phyloP scores from a whole-genome alignment of 148 eudicot species.

The Heliamphora exappendiculata region DNA sequence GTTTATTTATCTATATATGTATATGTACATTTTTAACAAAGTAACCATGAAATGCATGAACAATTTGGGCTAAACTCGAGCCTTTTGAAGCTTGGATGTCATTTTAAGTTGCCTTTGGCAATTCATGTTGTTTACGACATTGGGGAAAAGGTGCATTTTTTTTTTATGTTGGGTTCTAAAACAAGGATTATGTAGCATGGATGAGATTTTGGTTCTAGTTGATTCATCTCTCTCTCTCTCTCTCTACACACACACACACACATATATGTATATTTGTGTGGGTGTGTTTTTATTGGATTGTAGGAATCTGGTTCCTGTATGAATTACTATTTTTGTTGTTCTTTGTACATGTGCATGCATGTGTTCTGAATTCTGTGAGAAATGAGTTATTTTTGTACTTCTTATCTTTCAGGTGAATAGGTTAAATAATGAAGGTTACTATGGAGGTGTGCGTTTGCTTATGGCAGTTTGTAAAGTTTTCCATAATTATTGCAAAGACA shows the following conservation, averaged over 20 bases:
- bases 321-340: not conserved
- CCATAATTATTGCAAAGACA: conserved; percentile 57
- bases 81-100: not conserved
- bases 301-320: not conserved
- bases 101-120: not conserved
- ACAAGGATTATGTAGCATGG: not conserved
- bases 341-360: not conserved
- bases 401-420: conserved; percentile 51
- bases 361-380: not conserved
- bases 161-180: not conserved
- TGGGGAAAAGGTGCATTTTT: not conserved
- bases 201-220: not conserved
- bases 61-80: not conserved
- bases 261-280: too few species aligned
- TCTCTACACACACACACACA: not conserved
- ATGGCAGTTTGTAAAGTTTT: conserved; percentile 92
- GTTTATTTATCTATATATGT: too few species aligned
- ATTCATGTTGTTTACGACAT: not conserved
- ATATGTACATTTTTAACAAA: not conserved
- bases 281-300: not conserved
- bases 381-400: not conserved
- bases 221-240: not conserved
- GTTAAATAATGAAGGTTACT: conserved; percentile 70
- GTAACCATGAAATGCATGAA: not conserved
- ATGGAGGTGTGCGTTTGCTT: conserved; percentile 95